Conservation (phyloP, 306 rosid species). For the Prunus persica region DNA sequence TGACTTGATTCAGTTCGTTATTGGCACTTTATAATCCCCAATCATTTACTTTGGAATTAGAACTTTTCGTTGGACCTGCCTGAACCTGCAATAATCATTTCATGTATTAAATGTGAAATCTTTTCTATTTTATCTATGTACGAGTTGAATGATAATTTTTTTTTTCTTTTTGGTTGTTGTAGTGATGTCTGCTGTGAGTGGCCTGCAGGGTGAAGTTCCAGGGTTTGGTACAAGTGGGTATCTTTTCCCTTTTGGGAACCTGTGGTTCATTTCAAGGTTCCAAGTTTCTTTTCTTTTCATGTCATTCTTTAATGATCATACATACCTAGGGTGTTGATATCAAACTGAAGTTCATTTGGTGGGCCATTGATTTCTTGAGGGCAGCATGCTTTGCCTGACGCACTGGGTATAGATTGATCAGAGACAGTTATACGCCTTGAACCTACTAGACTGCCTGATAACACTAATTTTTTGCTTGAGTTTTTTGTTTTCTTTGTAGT, state of each 20-base stretch:
- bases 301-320: background rate
- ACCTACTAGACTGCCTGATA: background rate
- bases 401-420: background rate
- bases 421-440: background rate
- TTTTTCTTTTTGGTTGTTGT: slow-evolving; percentile 33
- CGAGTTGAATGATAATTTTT: background rate
- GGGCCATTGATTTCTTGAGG: background rate
- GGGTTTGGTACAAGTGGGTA: slow-evolving; percentile 78
- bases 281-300: background rate
- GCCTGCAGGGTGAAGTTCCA: slow-evolving; percentile 64
- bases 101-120: background rate
- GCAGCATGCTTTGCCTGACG: background rate
- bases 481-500: background rate
- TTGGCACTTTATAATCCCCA: background rate
- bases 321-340: background rate
- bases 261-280: background rate
- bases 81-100: slow-evolving; percentile 12
- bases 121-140: background rate
- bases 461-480: background rate
- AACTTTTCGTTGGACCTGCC: background rate
- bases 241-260: slow-evolving; percentile 13
- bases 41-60: background rate
- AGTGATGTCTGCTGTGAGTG: slow-evolving; percentile 96
- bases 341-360: background rate
- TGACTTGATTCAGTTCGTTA: background rate